Base-by-base conservation (phyloP, 176 grass and related monocot species). In the Alopecurus myosuroides region DNA sequence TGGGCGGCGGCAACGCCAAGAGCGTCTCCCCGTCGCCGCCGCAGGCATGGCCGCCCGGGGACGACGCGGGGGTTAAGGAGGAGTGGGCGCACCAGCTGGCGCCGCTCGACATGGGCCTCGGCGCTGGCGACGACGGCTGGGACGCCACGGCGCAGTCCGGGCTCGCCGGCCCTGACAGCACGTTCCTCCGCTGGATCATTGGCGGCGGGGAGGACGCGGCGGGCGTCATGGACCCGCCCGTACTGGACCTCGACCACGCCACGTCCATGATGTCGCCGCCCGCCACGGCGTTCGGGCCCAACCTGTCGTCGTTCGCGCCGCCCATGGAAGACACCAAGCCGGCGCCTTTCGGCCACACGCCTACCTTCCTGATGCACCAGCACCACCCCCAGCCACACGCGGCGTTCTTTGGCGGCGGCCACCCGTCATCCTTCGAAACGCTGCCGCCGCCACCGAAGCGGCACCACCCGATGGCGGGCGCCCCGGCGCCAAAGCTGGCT, bases 101-200 rank as follows among this genome's bases (percentile, higher is more conserved):
- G 61, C 93, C 96, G 48, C 77, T 94, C 42, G 91, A 94, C 34
- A 80, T 89, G 49, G 89, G 91, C 41, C 88, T 92, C 2, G 85
- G 78, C 35, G 30, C 41, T 41, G 77, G 85, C 20, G 85, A 88
- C 8, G 89, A 88, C 8, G 89, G 34, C 7, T 91, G 89, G 85
- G 92, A 88, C 30, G 61, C 55, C 20, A 70, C 71, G 35, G 69
- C 82, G 66, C 84, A 79, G 13, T n/a, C 63, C 26, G 89, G 65
- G 29, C 68, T 84, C 39, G 65, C 73, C 0, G 72, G 72, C 45
- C 87, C 50, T 50, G 92, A 78, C 82, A 94, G 85, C 69, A 97
- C 87, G 50, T 97, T 92, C 76, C 88, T 99, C 33, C 33, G 82
- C 15, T 99, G 97, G 97, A 85, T 99, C 82, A 97, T 99, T 46